Evolutionary conservation across 129 eudicot genomes (phyloP), one percentile per base, ranked within the genome.

Genomic region (Arctium lappa): DNA sequence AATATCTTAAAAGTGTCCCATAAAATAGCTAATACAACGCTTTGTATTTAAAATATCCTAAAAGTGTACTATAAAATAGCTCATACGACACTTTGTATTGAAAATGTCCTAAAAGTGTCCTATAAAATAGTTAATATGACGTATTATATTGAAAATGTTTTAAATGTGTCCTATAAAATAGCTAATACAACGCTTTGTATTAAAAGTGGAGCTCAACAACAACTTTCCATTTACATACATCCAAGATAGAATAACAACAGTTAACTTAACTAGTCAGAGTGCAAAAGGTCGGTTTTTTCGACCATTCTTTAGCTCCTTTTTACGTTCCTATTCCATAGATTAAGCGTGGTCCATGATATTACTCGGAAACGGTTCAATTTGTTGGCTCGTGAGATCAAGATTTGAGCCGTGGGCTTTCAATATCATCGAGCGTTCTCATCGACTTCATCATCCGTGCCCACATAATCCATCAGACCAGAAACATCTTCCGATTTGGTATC

Each of bases 221-320:
- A 73, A 73, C 56, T 62, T 78, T 2, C 69, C 83, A 79, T 84
- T 79, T 84, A 73, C 84, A 46, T 36, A 27, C 48, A 33, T 84
- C 70, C 46, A 74, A 79, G 76, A 73, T 72, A 29, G 22, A 46
- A 79, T 66, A 44, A 84, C 80, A 79, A 84, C 84, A 39, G 87
- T 88, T 87, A 90, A 70, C 6, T 87, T 84, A 85, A 85, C 93
- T 79, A 87, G 77, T 89, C 79, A 79, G 29, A 87, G 6, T 6
- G 27, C 68, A 60, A 60, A 7, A 60, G 29, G 27, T 60, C 68
- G 68, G 29, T 16, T 60, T 60, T n/a, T 60, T 60, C 68, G 68
- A 60, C 36, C 65, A 37, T 42, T 66, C 11, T 40, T 32, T 66
- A 66, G 71, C 71, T 66, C 68, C 68, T 6, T n/a, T 60, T 60